A percentile compares a stretch with the other conserved stretches of the same genome.
These are phyloP conservation scores for Crithidia thermophila DNA, from an alignment of 208 protist genomes.

Conservation along the genomic window DNA sequence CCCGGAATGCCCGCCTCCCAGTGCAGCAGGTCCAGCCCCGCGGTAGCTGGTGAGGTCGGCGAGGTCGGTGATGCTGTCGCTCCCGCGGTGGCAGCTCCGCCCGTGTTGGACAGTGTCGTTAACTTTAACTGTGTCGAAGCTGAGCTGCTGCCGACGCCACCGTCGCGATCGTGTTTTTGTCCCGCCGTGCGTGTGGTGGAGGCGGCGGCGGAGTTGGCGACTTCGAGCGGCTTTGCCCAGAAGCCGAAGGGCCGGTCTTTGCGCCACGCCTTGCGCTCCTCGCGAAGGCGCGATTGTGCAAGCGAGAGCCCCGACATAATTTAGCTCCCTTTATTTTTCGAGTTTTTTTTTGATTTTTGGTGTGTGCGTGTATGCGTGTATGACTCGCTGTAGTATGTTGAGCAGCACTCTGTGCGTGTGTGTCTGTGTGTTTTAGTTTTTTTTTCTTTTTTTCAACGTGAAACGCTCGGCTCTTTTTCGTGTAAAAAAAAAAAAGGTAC, in stretches of 20 bases:
- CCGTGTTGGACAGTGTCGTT: neutral
- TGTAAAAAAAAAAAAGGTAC: no score
- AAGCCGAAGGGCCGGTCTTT: conserved; percentile 89
- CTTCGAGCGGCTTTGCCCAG: conserved; percentile 77
- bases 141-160: no score
- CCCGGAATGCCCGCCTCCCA: conserved; percentile 99
- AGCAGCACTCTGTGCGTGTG: conserved; percentile 1
- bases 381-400: no score
- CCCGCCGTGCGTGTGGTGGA: neutral
- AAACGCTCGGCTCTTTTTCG: neutral
- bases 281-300: conserved; percentile 78
- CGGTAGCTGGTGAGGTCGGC: conserved; percentile 32
- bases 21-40: conserved; percentile 92
- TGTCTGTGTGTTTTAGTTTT: neutral
- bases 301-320: conserved; percentile 77
- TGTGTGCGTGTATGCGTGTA: conserved; percentile 6
- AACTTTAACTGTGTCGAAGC: conserved; percentile 5
- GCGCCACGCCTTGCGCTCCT: conserved; percentile 89
- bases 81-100: neutral
- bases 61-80: conserved; percentile 17
- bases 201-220: conserved; percentile 4
- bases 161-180: conserved; percentile 16
- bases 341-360: neutral
- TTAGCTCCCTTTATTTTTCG: neutral
- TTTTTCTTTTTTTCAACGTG: neutral